phyloP scores from a whole-genome alignment of 495 filamentous ascomycete species.

The Penicillium lividum region DNA sequence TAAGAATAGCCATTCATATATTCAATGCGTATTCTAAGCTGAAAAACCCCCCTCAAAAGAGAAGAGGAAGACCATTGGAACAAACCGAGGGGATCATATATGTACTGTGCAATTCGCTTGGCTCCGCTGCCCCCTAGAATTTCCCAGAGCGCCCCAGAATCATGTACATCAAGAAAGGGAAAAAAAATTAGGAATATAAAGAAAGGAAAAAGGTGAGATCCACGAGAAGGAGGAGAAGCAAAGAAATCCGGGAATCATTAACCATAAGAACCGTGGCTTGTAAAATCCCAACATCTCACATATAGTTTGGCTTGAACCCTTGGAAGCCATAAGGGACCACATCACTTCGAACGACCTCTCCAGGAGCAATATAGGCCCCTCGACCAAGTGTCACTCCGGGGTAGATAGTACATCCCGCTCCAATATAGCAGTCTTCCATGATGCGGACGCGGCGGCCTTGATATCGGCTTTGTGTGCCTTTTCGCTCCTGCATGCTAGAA shows the following conservation, averaged over 20 bases:
- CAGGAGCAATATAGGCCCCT: constrained; percentile 48
- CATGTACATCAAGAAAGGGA: neutral
- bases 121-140: neutral
- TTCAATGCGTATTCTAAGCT: neutral
- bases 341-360: constrained; percentile 47
- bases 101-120: constrained; percentile 8
- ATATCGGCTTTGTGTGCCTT: constrained; percentile 72
- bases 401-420: constrained; percentile 80
- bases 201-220: constrained; percentile 2
- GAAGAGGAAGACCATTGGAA: neutral
- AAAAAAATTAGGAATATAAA: neutral
- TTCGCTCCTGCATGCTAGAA: constrained; percentile 72
- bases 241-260: constrained; percentile 4
- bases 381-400: constrained; percentile 51
- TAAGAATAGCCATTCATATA: neutral
- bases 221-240: neutral
- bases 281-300: constrained; percentile 27
- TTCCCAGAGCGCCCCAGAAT: constrained; percentile 1
- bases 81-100: constrained; percentile 6
- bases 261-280: constrained; percentile 1
- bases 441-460: constrained; percentile 74
- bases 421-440: constrained; percentile 88
- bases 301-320: constrained; percentile 47
- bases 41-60: neutral
- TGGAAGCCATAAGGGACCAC: constrained; percentile 49